phyloP scores from a whole-genome alignment of 2,329 filamentous ascomycete genomes.

The Aspergillus pseudonomiae region DNA sequence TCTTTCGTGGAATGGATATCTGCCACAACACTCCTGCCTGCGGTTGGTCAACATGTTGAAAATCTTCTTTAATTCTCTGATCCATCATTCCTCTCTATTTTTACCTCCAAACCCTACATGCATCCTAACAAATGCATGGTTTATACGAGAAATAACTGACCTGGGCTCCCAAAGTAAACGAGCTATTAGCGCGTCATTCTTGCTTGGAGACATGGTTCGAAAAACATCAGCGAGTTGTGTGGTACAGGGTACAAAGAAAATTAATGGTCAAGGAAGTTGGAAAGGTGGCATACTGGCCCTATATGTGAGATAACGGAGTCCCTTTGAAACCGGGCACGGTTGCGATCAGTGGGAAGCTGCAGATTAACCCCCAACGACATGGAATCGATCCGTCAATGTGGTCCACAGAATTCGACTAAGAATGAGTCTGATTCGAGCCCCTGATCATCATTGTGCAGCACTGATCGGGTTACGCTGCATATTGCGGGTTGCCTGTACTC shows the following conservation, averaged over 20 bases:
- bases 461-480: constrained; percentile 14
- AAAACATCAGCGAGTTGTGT: constrained; percentile 1
- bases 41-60: constrained; percentile 1
- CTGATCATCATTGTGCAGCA: constrained; percentile 4
- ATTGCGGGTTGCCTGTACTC: not conserved
- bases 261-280: not conserved
- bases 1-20: constrained; percentile 10
- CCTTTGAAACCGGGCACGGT: not conserved
- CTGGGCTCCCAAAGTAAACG: constrained; percentile 37
- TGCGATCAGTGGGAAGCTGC: constrained; percentile 18
- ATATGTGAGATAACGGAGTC: constrained; percentile 2
- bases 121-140: not conserved
- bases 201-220: constrained; percentile 22
- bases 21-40: constrained; percentile 25
- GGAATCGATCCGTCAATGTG: not conserved
- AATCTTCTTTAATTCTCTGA: not conserved
- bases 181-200: constrained; percentile 28
- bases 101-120: not conserved
- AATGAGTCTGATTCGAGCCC: constrained; percentile 6
- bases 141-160: constrained; percentile 24
- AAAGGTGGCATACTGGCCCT: not conserved
- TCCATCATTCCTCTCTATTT: not conserved
- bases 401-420: not conserved
- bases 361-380: constrained; percentile 7
- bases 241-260: not conserved